Percentiles rank a stretch among this genome's conserved stretches.
These are phyloP conservation scores for Dalbergia oliveri DNA, from an alignment of 306 rosid genomes.

Conservation along the genomic window DNA sequence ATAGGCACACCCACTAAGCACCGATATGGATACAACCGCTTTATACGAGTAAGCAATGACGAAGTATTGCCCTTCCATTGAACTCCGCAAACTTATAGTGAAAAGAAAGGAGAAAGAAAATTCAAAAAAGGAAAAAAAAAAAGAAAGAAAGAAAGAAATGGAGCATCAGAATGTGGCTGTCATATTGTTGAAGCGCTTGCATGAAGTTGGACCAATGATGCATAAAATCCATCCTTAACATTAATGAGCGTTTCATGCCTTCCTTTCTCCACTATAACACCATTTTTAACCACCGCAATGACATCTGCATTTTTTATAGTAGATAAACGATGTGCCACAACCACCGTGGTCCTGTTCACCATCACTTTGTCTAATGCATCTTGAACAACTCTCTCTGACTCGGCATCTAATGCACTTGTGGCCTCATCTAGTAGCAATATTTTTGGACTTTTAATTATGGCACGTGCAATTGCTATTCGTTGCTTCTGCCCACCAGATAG, in stretches of 20 bases:
- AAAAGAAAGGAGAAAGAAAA: background rate
- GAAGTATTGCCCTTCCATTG: background rate
- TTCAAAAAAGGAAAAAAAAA: too few species aligned
- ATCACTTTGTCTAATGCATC: conserved; percentile 80
- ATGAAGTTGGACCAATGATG: conserved; percentile 75
- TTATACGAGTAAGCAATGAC: background rate
- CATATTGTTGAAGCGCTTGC: conserved; percentile 51
- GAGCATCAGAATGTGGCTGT: background rate
- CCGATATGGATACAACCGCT: too few species aligned
- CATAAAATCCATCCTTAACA: conserved; percentile 69
- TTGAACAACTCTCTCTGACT: conserved; percentile 84
- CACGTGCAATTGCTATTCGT: conserved; percentile 80
- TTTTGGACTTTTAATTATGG: conserved; percentile 75
- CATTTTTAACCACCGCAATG: conserved; percentile 79
- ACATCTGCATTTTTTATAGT: conserved; percentile 80
- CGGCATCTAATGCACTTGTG: conserved; percentile 83
- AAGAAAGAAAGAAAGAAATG: background rate
- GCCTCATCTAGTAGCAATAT: conserved; percentile 81
- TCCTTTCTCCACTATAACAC: conserved; percentile 77
- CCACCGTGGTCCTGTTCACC: conserved; percentile 71
- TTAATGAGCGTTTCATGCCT: conserved; percentile 65
- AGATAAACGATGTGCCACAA: conserved; percentile 78
- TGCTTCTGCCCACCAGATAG: conserved; percentile 85
- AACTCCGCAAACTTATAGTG: background rate
- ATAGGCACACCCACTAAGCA: too few species aligned